These are phyloP conservation scores for Epichloe amarillans DNA, from an alignment of 2,329 filamentous ascomycete species.

Conservation along the genomic window DNA sequence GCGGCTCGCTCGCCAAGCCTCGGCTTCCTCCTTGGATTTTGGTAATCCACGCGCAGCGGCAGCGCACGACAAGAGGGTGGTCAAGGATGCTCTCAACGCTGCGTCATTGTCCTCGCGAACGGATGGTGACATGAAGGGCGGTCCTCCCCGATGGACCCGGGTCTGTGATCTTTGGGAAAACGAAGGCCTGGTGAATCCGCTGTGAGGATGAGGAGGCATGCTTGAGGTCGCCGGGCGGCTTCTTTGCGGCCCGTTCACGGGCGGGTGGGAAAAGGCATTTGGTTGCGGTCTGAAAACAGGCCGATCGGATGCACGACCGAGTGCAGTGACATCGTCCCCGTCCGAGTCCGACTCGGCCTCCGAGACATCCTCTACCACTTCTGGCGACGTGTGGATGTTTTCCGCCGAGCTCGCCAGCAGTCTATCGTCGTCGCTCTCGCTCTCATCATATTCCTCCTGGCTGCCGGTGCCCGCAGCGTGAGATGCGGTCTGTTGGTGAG, in stretches of 20 bases:
- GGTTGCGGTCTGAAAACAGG: slow-evolving; percentile 69
- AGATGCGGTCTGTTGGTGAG: slow-evolving; percentile 27
- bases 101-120: slow-evolving; percentile 86
- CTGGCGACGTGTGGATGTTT: slow-evolving; percentile 25
- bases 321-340: slow-evolving; percentile 70
- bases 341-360: slow-evolving; percentile 37
- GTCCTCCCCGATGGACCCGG: slow-evolving; percentile 29
- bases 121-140: slow-evolving; percentile 58
- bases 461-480: slow-evolving; percentile 49
- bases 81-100: slow-evolving; percentile 82
- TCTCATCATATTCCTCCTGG: slow-evolving; percentile 90
- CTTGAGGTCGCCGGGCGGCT: slow-evolving; percentile 36
- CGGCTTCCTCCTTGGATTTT: slow-evolving; percentile 43
- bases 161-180: slow-evolving; percentile 35
- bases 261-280: slow-evolving; percentile 82
- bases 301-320: slow-evolving; percentile 47
- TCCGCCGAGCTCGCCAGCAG: slow-evolving; percentile 47
- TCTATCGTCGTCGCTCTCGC: slow-evolving; percentile 73
- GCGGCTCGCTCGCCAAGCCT: slow-evolving; percentile 20
- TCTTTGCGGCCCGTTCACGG: slow-evolving; percentile 35
- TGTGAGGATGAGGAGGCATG: slow-evolving; percentile 34
- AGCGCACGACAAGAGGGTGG: slow-evolving; percentile 86
- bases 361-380: slow-evolving; percentile 29
- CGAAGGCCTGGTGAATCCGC: slow-evolving; percentile 36
- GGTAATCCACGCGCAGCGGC: slow-evolving; percentile 74